Base-by-base conservation (phyloP, 202 grass and related monocot genomes). In the Bolboschoenoplectus hybrid region DNA sequence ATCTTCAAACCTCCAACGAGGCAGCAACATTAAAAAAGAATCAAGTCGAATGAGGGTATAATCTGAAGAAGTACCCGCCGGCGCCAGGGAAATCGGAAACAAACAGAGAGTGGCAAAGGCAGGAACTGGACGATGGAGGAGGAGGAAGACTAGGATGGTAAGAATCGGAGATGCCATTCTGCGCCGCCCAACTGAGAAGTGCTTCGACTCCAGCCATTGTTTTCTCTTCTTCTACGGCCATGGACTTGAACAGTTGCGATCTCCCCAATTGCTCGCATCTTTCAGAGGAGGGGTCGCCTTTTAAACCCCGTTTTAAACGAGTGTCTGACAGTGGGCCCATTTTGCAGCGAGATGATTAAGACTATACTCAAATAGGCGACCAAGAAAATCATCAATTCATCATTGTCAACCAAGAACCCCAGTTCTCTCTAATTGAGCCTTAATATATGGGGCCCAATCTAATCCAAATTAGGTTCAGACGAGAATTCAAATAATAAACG, bases 151-250 rank as follows among this genome's bases (percentile, higher is more conserved):
- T 16, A n/a, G 66, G 40, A 14, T 60, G 9, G 49, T 68, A 47
- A 3, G 84, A 87, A 87, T 98, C 96, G 67, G 90, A 95, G 51
- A 95, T 92, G 84, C 91, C 89, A 82, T 95, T 72, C 82, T 90
- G 56, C 55, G 89, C 89, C n/a, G 92, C 96, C 96, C 89, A 98
- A 40, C 86, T 85, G 85, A 98, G 90, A 68, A 98, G 93, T 10
- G 89, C 74, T 57, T 89, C 14, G 7, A 83, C 2, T 55, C 46
- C 81, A 7, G 4, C 64, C 65, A 52, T 9, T 20, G 7, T 46
- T 65, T 46, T 20, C 60, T 82, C n/a, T 44, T 82, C 77, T 62
- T 46, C 57, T 82, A 58, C 80, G 16, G 77, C 57, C 78, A 63
- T 81, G 17, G 2, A 80, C 45, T 12, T n/a, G 0, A 3, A 41